Percentiles rank a stretch among this genome's conserved stretches.
Conservation (phyloP, 148 eudicot species). For the Chenopodium suecicum region DNA sequence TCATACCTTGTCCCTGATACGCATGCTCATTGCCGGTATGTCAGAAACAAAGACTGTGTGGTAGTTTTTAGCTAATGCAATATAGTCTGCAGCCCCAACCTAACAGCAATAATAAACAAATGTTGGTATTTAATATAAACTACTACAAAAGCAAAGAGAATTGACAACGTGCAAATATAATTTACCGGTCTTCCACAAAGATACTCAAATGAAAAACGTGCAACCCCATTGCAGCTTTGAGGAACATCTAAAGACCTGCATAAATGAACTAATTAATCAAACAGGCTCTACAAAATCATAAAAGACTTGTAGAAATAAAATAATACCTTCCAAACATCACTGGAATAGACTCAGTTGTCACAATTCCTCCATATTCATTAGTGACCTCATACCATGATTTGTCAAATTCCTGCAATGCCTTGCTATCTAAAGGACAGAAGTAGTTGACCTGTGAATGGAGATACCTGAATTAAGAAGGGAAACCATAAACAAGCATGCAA, state of each 20-base stretch:
- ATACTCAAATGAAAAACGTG: slow-evolving; percentile 80
- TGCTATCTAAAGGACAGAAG: slow-evolving; percentile 69
- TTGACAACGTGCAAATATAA: not conserved
- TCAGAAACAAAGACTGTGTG: slow-evolving; percentile 84
- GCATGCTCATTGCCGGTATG: slow-evolving; percentile 94
- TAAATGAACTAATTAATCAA: slow-evolving; percentile 11
- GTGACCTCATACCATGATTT: slow-evolving; percentile 56
- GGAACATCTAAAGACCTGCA: slow-evolving; percentile 71
- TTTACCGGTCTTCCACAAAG: slow-evolving; percentile 90
- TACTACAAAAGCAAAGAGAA: not conserved
- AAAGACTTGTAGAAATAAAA: slow-evolving; percentile 1
- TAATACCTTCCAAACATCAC: slow-evolving; percentile 97
- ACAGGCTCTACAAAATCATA: not conserved
- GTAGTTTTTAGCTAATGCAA: slow-evolving; percentile 79
- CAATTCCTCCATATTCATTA: slow-evolving; percentile 45
- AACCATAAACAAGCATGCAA: slow-evolving; percentile 9
- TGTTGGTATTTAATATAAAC: not conserved
- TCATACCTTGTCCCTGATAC: slow-evolving; percentile 87
- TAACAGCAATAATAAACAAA: slow-evolving; percentile 23
- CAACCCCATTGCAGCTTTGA: slow-evolving; percentile 85
- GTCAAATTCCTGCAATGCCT: slow-evolving; percentile 49
- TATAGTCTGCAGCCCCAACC: slow-evolving; percentile 98
- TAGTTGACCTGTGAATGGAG: slow-evolving; percentile 59
- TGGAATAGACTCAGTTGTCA: slow-evolving; percentile 55
- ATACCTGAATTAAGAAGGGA: slow-evolving; percentile 20